Conservation (phyloP, 257 asterid genomes). For the Solanum arcanum region DNA sequence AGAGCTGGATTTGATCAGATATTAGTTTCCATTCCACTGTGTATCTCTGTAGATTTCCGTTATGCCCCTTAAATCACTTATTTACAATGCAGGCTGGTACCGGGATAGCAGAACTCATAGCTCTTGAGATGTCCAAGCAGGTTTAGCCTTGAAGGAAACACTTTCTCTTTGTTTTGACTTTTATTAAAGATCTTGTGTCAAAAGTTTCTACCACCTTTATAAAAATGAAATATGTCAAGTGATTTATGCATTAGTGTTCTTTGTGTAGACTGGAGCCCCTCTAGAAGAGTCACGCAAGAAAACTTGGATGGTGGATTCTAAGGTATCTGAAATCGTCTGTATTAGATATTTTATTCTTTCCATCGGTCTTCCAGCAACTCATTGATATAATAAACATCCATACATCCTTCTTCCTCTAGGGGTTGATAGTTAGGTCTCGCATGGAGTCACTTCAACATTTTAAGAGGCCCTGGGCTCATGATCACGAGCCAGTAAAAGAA, state of each 20-base stretch:
- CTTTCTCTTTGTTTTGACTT: not conserved
- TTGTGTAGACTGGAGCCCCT: constrained; percentile 64
- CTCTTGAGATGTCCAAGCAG: constrained; percentile 87
- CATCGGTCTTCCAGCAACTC: not conserved
- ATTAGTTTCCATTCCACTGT: not conserved
- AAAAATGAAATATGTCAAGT: not conserved
- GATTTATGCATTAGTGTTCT: not conserved
- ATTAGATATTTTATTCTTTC: not conserved
- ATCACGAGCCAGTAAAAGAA: constrained; percentile 48
- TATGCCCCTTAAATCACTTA: constrained; percentile 1
- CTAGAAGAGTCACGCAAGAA: constrained; percentile 73
- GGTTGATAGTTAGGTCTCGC: constrained; percentile 65
- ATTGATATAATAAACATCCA: not conserved
- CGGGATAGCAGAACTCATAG: constrained; percentile 93
- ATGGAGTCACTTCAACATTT: constrained; percentile 69
- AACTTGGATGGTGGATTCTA: constrained; percentile 70
- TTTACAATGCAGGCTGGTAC: constrained; percentile 74
- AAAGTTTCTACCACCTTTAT: not conserved
- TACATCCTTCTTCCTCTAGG: constrained; percentile 25
- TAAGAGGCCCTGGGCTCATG: constrained; percentile 88
- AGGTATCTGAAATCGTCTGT: constrained; percentile 7
- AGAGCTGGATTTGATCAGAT: not conserved
- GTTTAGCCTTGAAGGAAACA: constrained; percentile 17
- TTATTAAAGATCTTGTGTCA: not conserved
- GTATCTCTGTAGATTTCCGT: not conserved